These are phyloP conservation scores for Phaffomyces antillensis DNA, from an alignment of 805 yeast genomes.

Conservation along the genomic window DNA sequence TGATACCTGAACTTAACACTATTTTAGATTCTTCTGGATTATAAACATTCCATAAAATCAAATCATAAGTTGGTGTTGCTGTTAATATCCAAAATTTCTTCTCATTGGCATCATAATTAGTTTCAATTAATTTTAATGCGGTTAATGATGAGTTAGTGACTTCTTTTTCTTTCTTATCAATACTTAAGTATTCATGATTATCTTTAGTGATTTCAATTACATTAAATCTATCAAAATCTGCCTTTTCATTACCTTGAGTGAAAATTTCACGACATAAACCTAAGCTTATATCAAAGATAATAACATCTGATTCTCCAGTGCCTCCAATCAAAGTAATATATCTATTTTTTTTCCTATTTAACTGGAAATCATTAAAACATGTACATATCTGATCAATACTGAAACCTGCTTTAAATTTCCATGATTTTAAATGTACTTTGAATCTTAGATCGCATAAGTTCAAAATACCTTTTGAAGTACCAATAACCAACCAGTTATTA, in stretches of 20 bases:
- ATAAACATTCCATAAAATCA: slow-evolving; percentile 33
- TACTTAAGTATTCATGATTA: background rate
- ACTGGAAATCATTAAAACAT: slow-evolving; percentile 34
- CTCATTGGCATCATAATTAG: slow-evolving; percentile 11
- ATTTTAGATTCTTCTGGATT: slow-evolving; percentile 25
- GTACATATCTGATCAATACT: slow-evolving; percentile 43
- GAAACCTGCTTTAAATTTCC: slow-evolving; percentile 46
- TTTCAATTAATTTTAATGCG: slow-evolving; percentile 13
- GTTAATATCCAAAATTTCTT: slow-evolving; percentile 16
- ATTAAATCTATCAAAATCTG: slow-evolving; percentile 15
- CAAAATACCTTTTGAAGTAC: slow-evolving; percentile 68
- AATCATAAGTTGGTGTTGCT: slow-evolving; percentile 14
- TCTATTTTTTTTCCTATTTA: slow-evolving; percentile 30
- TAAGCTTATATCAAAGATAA: slow-evolving; percentile 70
- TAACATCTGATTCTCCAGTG: slow-evolving; percentile 46
- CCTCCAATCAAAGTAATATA: slow-evolving; percentile 65
- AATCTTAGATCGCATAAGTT: slow-evolving; percentile 81
- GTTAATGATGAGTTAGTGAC: slow-evolving; percentile 11
- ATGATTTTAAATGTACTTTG: slow-evolving; percentile 48
- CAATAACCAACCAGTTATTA: slow-evolving; percentile 60
- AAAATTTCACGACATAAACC: slow-evolving; percentile 47
- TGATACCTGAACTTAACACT: slow-evolving; percentile 14
- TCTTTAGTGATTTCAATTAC: slow-evolving; percentile 13
- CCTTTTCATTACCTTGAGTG: slow-evolving; percentile 9
- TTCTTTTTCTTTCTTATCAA: background rate